Evolutionary conservation across 2,329 filamentous ascomycete species (phyloP), one percentile per base, ranked within the genome.

Genomic region (Trichocomaceae sp.): DNA sequence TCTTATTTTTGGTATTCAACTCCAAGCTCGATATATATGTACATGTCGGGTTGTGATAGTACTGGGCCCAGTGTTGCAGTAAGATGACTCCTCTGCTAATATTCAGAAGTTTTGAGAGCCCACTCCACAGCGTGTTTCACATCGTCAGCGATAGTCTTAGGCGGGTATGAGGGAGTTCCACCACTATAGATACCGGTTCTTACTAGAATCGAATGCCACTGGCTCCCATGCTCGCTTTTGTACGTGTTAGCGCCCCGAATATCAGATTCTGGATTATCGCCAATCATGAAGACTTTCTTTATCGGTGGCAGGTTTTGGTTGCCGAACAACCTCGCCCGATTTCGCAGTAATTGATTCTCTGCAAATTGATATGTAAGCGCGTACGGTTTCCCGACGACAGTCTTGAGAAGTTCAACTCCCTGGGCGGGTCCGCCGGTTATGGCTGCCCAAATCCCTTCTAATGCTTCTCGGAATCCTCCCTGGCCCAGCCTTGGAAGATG

Each of bases 241-340:
- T 87, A 96, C 46, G 81, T 79, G 67, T 95, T 95, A 19, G 89
- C 91, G 5, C 93, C 93, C 5, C 83, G 77, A 61, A 99, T 96
- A 69, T 99, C 93, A 62, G 87, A 93, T 66, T 89, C 89, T 5
- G 88, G 87, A 64, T 92, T 92, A 66, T 92, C 88, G 5, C 93
- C 93, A 42, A 97, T 82, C 92, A 97, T 97, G 72, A 95, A 97
- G 10, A 97, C 90, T 44, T 79, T 81, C 63, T 79, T 77, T 54
- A 96, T 71, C n/a, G 79, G 78, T 19, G 64, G 69, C 2, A 71
- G 55, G 29, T 63, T 60, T 23, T 65, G 59, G 57, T 59, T 60
- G 15, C 69, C 64, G 48, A 83, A 74, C 22, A 82, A 57, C 15
- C 71, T 66, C 20, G 76, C 70, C 19, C 86, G 77, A 66, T 88